phyloP scores from a whole-genome alignment of 2,329 filamentous ascomycete species.

The Arachnomyces sp. region DNA sequence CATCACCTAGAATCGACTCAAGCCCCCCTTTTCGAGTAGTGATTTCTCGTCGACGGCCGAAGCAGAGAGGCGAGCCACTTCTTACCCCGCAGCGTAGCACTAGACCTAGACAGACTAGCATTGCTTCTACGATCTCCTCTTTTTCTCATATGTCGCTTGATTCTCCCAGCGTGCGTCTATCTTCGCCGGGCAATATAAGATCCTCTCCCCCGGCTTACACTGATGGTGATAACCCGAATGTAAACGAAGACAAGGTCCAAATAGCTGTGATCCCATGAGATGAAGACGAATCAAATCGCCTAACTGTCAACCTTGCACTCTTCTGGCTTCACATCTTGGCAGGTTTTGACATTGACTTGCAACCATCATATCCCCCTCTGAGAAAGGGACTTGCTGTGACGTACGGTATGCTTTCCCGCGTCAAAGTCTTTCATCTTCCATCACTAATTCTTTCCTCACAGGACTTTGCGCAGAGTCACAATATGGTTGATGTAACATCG shows the following conservation, averaged over 20 bases:
- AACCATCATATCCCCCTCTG: conserved; percentile 3
- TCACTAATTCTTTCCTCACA: too few species aligned
- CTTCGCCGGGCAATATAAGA: neutral
- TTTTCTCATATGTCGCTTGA: too few species aligned
- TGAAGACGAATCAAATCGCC: conserved; percentile 1
- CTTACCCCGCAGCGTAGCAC: conserved; percentile 2
- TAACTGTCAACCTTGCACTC: conserved; percentile 5
- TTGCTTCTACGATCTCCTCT: too few species aligned
- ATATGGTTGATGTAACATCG: too few species aligned
- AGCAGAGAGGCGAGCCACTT: neutral
- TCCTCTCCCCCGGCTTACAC: conserved; percentile 4
- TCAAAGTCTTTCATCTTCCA: too few species aligned
- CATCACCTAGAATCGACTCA: conserved; percentile 2
- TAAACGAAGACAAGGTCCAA: conserved; percentile 1
- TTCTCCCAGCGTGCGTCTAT: neutral
- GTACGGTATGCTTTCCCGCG: too few species aligned
- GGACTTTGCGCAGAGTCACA: too few species aligned
- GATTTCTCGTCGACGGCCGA: neutral
- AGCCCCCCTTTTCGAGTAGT: neutral
- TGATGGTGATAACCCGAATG: conserved; percentile 2
- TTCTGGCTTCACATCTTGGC: conserved; percentile 5
- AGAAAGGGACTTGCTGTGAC: neutral
- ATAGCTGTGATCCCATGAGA: conserved; percentile 4
- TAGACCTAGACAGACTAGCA: neutral
- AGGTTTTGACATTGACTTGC: conserved; percentile 4